These are phyloP conservation scores for Ophiosphaerella herpotricha DNA, from an alignment of 2,329 filamentous ascomycete species.

Conservation along the genomic window DNA sequence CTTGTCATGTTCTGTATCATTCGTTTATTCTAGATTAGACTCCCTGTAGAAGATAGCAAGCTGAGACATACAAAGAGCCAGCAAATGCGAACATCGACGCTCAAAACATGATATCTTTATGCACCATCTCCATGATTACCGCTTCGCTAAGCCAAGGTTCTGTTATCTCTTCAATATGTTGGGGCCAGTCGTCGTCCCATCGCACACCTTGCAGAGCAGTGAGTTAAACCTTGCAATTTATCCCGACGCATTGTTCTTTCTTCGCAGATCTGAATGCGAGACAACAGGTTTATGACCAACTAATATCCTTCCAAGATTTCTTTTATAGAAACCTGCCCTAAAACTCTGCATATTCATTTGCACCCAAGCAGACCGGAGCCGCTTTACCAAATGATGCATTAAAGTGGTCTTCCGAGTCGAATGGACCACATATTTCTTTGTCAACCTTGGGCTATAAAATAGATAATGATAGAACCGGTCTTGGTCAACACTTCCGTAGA, in stretches of 20 bases:
- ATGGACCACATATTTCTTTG: conserved; percentile 11
- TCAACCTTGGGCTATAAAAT: conserved; percentile 7
- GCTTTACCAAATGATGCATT: conserved; percentile 10
- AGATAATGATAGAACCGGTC: conserved; percentile 10
- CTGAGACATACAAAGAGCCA: not conserved
- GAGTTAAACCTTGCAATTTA: conserved; percentile 4
- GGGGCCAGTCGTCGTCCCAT: conserved; percentile 15
- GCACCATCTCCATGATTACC: conserved; percentile 11
- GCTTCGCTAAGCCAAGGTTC: conserved; percentile 10
- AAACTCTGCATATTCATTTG: conserved; percentile 5
- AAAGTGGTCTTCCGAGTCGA: conserved; percentile 8
- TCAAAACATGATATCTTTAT: conserved; percentile 18
- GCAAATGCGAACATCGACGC: not conserved
- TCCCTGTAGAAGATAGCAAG: not conserved
- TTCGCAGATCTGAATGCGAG: conserved; percentile 14
- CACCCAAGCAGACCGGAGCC: conserved; percentile 1
- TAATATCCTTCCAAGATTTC: conserved; percentile 9
- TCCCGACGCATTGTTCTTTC: conserved; percentile 13
- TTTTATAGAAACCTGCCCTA: conserved; percentile 12
- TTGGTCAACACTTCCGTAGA: conserved; percentile 10
- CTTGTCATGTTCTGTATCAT: too few relatives aligned
- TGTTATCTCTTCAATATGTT: conserved; percentile 13
- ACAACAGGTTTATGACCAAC: conserved; percentile 5
- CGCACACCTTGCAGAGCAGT: conserved; percentile 9
- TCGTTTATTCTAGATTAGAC: too few relatives aligned